Evolutionary conservation across 2,329 filamentous ascomycete genomes (phyloP).

Genomic region (Fusarium tricinctum): DNA sequence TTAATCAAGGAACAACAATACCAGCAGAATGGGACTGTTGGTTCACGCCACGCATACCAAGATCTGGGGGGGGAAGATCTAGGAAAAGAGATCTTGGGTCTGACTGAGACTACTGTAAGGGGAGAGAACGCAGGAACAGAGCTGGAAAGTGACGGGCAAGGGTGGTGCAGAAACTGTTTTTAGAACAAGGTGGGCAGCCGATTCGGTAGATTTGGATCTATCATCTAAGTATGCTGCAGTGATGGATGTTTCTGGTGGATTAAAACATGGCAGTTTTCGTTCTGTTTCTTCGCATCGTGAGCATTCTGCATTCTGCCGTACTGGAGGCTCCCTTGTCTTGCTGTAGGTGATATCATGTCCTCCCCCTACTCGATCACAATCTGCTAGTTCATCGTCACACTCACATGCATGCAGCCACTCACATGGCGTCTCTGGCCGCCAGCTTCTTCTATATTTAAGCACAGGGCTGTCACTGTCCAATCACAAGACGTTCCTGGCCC

Average conservation of each 20-base stretch:
- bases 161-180: slow-evolving; percentile 23
- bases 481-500: slow-evolving; percentile 9
- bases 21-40: slow-evolving; percentile 12
- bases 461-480: slow-evolving; percentile 26
- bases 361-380: slow-evolving; percentile 28
- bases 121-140: slow-evolving; percentile 21
- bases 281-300: not conserved
- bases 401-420: slow-evolving; percentile 39
- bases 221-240: not conserved
- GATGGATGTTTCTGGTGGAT: slow-evolving; percentile 1
- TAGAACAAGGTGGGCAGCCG: slow-evolving; percentile 18
- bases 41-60: slow-evolving; percentile 15
- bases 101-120: slow-evolving; percentile 5
- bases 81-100: slow-evolving; percentile 11
- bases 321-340: not conserved
- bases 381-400: slow-evolving; percentile 35
- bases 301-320: not conserved
- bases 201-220: not conserved
- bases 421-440: slow-evolving; percentile 28
- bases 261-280: not conserved
- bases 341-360: slow-evolving; percentile 5
- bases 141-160: slow-evolving; percentile 9
- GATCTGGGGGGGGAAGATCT: slow-evolving; percentile 21
- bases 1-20: not conserved
- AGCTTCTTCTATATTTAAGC: slow-evolving; percentile 39